These are phyloP conservation scores for Salix viminalis DNA, from an alignment of 345 rosid genomes.

Conservation along the genomic window DNA sequence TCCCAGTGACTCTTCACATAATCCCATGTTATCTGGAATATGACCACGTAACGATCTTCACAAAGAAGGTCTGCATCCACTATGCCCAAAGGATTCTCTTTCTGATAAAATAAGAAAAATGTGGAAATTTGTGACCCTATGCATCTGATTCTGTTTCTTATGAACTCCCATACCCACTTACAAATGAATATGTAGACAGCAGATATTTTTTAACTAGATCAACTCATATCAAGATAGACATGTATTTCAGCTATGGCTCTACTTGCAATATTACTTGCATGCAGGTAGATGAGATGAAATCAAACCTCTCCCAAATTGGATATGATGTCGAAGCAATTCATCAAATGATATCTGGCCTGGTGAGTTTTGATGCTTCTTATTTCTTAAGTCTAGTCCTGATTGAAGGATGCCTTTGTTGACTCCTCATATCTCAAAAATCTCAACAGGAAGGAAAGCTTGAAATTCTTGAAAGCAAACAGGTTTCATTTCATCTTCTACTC, in stretches of 20 bases:
- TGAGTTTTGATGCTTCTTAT: constrained; percentile 36
- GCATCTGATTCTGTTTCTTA: background rate
- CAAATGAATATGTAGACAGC: background rate
- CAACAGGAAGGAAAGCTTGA: constrained; percentile 82
- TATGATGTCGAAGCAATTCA: constrained; percentile 58
- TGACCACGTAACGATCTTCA: background rate
- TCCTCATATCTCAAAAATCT: constrained; percentile 19
- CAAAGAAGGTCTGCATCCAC: background rate
- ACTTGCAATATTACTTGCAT: constrained; percentile 19
- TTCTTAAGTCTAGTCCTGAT: background rate
- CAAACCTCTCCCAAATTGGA: constrained; percentile 75
- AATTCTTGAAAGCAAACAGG: constrained; percentile 77
- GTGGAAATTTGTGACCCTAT: background rate
- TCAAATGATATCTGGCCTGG: constrained; percentile 75
- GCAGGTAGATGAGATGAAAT: constrained; percentile 68
- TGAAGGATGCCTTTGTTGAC: constrained; percentile 4
- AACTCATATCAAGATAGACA: background rate
- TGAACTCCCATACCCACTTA: background rate
- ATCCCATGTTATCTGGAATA: background rate
- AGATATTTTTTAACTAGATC: background rate
- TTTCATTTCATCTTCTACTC: constrained; percentile 18
- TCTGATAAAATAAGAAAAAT: background rate
- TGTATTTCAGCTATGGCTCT: constrained; percentile 3
- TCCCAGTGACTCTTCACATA: background rate
- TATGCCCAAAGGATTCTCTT: background rate